A percentile compares a stretch with the other conserved stretches of the same genome.
Conservation (phyloP, 306 rosid genomes). For the Lagenaria siceraria region DNA sequence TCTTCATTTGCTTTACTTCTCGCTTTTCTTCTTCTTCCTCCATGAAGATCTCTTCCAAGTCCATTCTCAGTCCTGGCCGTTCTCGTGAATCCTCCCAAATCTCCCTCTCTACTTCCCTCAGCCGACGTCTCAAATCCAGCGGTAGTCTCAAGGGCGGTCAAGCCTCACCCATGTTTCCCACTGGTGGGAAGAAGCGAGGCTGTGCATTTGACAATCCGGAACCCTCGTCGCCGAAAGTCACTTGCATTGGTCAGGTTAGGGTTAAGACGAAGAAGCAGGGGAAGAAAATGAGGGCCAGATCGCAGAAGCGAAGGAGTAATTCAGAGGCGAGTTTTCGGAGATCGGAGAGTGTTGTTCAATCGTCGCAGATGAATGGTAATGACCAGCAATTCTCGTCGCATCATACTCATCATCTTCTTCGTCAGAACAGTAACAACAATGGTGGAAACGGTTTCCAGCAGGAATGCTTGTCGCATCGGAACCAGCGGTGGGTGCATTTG, state of each 20-base stretch:
- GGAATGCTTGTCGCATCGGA: constrained; percentile 49
- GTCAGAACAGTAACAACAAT: neutral
- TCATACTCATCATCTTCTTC: neutral
- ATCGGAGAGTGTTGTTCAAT: constrained; percentile 15
- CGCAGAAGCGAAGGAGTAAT: constrained; percentile 31
- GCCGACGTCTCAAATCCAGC: constrained; percentile 56
- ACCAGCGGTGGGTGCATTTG: constrained; percentile 80
- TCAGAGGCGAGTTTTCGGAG: constrained; percentile 58
- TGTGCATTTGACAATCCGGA: constrained; percentile 73
- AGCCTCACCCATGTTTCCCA: constrained; percentile 91
- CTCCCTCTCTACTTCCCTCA: constrained; percentile 69
- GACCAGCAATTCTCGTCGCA: neutral
- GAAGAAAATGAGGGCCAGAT: constrained; percentile 62
- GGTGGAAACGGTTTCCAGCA: constrained; percentile 12
- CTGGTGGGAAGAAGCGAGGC: constrained; percentile 51
- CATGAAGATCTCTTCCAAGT: constrained; percentile 82
- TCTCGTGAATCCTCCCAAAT: constrained; percentile 60
- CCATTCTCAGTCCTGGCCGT: constrained; percentile 67
- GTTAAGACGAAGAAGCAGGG: constrained; percentile 86
- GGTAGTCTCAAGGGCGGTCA: constrained; percentile 79
- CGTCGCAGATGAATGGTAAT: neutral
- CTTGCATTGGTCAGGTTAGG: constrained; percentile 92
- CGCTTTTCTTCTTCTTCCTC: constrained; percentile 50
- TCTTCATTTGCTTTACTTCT: constrained; percentile 61
- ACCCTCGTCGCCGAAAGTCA: constrained; percentile 90